Evolutionary conservation across 2,329 filamentous ascomycete species (phyloP), one percentile per base, ranked within the genome.

Genomic region (Botrytis fabae): DNA sequence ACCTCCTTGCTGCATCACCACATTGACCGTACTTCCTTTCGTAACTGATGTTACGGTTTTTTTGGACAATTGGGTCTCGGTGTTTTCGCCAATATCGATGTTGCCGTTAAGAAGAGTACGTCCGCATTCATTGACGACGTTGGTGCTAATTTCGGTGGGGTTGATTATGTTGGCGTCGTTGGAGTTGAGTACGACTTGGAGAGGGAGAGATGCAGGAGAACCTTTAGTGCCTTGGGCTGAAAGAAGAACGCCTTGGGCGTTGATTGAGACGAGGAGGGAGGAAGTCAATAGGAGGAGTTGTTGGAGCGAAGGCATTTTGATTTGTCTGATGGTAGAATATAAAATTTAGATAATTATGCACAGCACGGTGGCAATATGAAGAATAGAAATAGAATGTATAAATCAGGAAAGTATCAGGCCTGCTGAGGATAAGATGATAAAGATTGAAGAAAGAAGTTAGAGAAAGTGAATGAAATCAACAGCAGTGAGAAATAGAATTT

Each of bases 81-180:
- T 88, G 76, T 85, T 85, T 80, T 87, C 85, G 51, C 85, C 85
- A 70, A 91, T 84, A 75, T 91, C 87, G 78, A 92, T 91, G 82
- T 86, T 88, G 66, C 90, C 90, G 71, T 83, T 78, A 64, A 88
- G 80, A 79, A 90, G 84, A 9, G 89, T 92, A 74, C 89, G 86
- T 64, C 90, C 90, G 78, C 90, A 92, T 73, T 87, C 84, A 76
- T 88, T 89, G 65, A 88, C 87, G 10, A 86, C 79, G 76, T 87
- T 87, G 66, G 83, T 81, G 9, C 76, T 75, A 77, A 88, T 85
- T 82, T 89, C 84, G 25, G 85, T 85, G 73, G 89, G 87, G 72
- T 86, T 85, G 81, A 92, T 91, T 78, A 91, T 85, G 71, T 88
- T 90, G 14, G 88, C 84, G 73, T 92, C 90, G 25, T 68, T 68